Base-by-base conservation (phyloP, 805 yeast species). In the Wickerhamia fluorescens region DNA sequence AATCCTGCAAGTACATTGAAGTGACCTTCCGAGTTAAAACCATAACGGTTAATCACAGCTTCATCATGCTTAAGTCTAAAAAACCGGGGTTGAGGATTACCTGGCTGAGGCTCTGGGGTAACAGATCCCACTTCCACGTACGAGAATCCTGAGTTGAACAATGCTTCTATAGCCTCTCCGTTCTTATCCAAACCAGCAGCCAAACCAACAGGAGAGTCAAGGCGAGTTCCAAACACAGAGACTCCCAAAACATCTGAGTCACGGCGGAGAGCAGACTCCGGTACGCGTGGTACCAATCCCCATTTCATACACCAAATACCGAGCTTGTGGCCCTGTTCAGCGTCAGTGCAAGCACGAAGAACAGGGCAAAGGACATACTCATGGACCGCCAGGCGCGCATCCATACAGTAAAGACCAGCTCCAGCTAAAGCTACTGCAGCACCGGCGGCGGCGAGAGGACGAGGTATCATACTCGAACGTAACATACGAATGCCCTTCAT, bases 101-200 rank as follows among this genome's bases (percentile, higher is more conserved):
- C 97, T 6, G 89, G 86, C 58, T 89, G 97, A 0, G 96, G 84
- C 41, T 69, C 61, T 4, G 97, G 97, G 5, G 97, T 89, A 27
- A 89, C 77, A 3, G 95, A 83, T 2, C 97, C 97, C 35, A 89
- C 72, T 56, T 89, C 97, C 40, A 86, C 92, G 53, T 85, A 85
- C 10, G 89, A 75, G 46, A 88, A 88, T 2, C 97, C 97, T 31
- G 71, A 50, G 38, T 77, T 68, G 42, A 79, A 78, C 35, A 89
- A 65, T 0, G 87, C 61, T 44, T 89, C 96, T 41, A 89, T 75
- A 13, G 85, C 95, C 48, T 86, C 94, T 29, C 85, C 97, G 47
- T 88, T 79, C 58, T 89, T 89, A 56, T 89, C 97, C 40, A 89
- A 71, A 8, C 97, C 97, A 15, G 97, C 97, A 28, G 97, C 96